phyloP scores from a whole-genome alignment of 2,329 filamentous ascomycete genomes.

The Paraconiothyrium sp. region DNA sequence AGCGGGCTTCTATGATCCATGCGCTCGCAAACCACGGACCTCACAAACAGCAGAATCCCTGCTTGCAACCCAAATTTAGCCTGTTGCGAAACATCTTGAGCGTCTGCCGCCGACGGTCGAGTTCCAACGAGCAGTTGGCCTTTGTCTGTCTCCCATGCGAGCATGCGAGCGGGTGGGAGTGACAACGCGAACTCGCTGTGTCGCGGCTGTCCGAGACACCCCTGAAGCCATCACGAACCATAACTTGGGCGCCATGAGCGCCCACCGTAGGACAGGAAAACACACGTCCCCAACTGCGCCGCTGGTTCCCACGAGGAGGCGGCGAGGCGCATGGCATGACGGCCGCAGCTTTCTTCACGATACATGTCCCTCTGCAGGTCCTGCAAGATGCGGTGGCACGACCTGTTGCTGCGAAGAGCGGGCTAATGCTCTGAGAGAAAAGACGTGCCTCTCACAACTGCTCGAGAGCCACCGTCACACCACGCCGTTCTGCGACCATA shows the following conservation, averaged over 20 bases:
- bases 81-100: slow-evolving; percentile 28
- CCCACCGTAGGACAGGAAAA: slow-evolving; percentile 24
- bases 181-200: not conserved
- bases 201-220: slow-evolving; percentile 21
- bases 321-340: slow-evolving; percentile 31
- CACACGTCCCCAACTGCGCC: slow-evolving; percentile 23
- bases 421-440: slow-evolving; percentile 10
- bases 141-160: not conserved
- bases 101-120: slow-evolving; percentile 9
- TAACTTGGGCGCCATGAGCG: slow-evolving; percentile 36
- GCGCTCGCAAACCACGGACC: slow-evolving; percentile 12
- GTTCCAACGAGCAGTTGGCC: not conserved
- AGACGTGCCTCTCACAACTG: slow-evolving; percentile 4
- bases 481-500: not conserved
- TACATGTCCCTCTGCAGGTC: slow-evolving; percentile 1
- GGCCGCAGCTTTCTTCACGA: not conserved
- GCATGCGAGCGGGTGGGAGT: not conserved
- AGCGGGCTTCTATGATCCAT: slow-evolving; percentile 29
- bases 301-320: slow-evolving; percentile 29
- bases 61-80: slow-evolving; percentile 29
- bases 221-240: slow-evolving; percentile 33
- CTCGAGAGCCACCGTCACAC: slow-evolving; percentile 10
- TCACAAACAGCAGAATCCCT: slow-evolving; percentile 15
- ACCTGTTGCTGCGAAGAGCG: slow-evolving; percentile 8
- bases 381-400: slow-evolving; percentile 1